phyloP scores from a whole-genome alignment of 257 asterid species.

The Craterostigma plantagineum region DNA sequence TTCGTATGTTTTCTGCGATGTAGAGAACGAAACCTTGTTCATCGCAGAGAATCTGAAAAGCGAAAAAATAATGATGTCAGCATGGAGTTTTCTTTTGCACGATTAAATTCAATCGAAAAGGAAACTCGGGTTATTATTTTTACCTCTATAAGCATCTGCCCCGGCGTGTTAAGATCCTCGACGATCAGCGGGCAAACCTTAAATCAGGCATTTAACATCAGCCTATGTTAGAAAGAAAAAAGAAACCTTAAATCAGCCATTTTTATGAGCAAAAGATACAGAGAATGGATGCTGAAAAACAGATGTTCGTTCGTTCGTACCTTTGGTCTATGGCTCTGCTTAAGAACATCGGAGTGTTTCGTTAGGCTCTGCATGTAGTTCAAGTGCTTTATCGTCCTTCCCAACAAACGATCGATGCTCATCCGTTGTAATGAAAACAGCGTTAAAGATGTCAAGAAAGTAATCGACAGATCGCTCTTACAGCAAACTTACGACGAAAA shows the following conservation, averaged over 20 bases:
- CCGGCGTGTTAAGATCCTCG: slow-evolving; percentile 61
- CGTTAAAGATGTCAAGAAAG: background rate
- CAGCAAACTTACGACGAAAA: background rate
- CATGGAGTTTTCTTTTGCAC: background rate
- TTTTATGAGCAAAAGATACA: background rate
- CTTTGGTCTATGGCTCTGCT: slow-evolving; percentile 21
- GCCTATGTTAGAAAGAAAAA: background rate
- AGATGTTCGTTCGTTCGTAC: slow-evolving; percentile 12
- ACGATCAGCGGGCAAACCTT: slow-evolving; percentile 71
- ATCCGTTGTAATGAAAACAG: slow-evolving; percentile 31
- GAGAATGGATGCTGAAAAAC: too few relatives aligned
- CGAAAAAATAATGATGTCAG: background rate
- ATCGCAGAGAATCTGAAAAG: slow-evolving; percentile 42
- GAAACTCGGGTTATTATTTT: background rate
- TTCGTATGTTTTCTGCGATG: slow-evolving; percentile 47
- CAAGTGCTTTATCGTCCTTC: slow-evolving; percentile 59
- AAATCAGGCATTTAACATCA: slow-evolving; percentile 11
- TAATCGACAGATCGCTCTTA: background rate
- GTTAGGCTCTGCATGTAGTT: slow-evolving; percentile 57
- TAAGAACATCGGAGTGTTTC: slow-evolving; percentile 35
- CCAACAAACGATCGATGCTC: slow-evolving; percentile 88
- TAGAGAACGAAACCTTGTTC: slow-evolving; percentile 67
- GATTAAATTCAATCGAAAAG: too few relatives aligned
- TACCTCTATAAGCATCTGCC: slow-evolving; percentile 83
- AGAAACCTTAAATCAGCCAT: background rate